Evolutionary conservation across 2,329 filamentous ascomycete species (phyloP).

Genomic region (Monilinia vaccinii-corymbosi): DNA sequence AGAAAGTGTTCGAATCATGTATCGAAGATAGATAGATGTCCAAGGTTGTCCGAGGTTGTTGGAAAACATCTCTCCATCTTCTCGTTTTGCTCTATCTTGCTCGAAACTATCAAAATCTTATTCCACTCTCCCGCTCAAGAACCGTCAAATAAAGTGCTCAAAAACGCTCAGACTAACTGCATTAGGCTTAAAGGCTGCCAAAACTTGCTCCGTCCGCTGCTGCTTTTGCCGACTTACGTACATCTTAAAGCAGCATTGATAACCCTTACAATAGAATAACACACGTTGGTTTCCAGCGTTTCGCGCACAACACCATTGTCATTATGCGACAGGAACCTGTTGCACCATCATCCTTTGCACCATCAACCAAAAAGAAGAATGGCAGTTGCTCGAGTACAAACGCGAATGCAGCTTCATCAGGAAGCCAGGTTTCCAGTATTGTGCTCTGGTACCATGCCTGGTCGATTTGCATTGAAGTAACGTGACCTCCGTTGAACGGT

Average conservation of each 20-base stretch:
- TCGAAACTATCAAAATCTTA: background rate
- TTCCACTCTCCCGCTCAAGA: no score
- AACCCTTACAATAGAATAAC: background rate
- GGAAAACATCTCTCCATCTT: background rate
- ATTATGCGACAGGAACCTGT: no score
- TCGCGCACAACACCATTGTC: background rate
- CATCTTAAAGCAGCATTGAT: background rate
- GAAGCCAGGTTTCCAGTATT: background rate
- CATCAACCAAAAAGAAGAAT: no score
- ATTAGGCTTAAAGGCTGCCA: background rate
- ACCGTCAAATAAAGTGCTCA: slow-evolving; percentile 10
- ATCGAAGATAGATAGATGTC: background rate
- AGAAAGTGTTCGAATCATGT: background rate
- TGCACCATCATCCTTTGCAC: no score
- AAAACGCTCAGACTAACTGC: slow-evolving; percentile 7
- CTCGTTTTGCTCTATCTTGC: slow-evolving; percentile 1
- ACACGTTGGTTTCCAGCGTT: background rate
- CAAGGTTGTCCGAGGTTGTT: no score
- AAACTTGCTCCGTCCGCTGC: background rate
- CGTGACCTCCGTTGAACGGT: background rate
- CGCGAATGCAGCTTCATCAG: background rate
- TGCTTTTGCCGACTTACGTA: background rate
- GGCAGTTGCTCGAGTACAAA: no score
- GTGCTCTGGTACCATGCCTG: background rate
- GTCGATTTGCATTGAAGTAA: background rate